Base-by-base conservation (phyloP, 495 filamentous ascomycete species). In the Podospora didyma region DNA sequence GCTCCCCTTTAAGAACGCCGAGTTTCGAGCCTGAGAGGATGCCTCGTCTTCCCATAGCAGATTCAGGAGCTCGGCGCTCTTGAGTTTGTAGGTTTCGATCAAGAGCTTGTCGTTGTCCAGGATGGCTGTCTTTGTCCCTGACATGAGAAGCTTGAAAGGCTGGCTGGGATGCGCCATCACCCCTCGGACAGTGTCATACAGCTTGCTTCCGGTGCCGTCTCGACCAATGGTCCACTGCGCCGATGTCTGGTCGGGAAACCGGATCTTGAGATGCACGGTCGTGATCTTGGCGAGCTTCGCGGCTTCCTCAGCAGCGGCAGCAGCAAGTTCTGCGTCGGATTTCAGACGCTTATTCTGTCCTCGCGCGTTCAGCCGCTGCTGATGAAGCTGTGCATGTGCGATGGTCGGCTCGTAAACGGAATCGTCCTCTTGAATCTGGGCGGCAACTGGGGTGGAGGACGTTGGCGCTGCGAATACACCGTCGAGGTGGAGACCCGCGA, bases 241-340 rank as follows among this genome's bases (percentile, higher is more conserved):
- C 39, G 83, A 82, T 53, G 81, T 85, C 61, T 89, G 85, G 68
- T 97, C 92, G 1, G 94, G 92, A 59, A 96, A 91, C 21, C 93
- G 87, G 51, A 97, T 76, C 57, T 88, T 91, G 53, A 98, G 80
- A 41, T 83, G 76, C 41, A 96, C 84, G 44, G 82, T 76, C 35
- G 80, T 86, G 53, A 92, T 75, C 19, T 78, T 79, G 31, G 85
- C 83, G 12, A 87, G 77, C 50, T 72, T 80, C 34, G 85, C 82
- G 26, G 81, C 80, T 35, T 86, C 82, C 17, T 71, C 83, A 0
- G 73, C 72, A 42, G 80, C 84, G 46, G 77, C 78, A 34, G 77
- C 78, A 28, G 80, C 83, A 48, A 86, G 71, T 62, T 91, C 88
- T 19, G 75, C 78, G 59, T 91, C 87, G 7, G 86, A 89, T 3